Conservation (phyloP, 2,329 filamentous ascomycete species). For the Sporothrix dimorphospora region DNA sequence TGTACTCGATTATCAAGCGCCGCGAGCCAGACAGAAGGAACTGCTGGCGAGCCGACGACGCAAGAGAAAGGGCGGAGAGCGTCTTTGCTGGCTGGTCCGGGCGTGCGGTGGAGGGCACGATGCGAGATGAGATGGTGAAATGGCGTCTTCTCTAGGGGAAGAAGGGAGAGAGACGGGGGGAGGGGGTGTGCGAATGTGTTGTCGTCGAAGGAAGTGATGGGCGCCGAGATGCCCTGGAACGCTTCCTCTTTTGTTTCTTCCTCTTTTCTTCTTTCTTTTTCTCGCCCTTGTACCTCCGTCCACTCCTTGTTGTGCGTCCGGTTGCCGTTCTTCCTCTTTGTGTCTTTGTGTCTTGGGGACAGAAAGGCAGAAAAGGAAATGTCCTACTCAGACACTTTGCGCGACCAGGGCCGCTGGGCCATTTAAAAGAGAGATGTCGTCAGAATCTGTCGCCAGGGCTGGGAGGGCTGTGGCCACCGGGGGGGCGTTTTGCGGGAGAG, state of each 20-base stretch:
- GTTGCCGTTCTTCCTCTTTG: not conserved
- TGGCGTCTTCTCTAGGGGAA: constrained; percentile 26
- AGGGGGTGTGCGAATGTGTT: not conserved
- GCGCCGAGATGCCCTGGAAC: not conserved
- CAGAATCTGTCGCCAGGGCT: constrained; percentile 28
- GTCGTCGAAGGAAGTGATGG: not conserved
- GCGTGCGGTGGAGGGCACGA: constrained; percentile 20
- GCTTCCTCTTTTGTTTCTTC: no score
- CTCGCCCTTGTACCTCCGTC: not conserved
- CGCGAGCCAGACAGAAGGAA: not conserved
- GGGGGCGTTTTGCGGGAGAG: constrained; percentile 28
- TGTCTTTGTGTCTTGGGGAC: not conserved
- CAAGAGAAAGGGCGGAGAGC: constrained; percentile 21
- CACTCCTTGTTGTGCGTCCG: not conserved
- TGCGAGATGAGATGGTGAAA: constrained; percentile 30
- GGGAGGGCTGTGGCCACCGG: not conserved
- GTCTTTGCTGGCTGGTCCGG: constrained; percentile 15
- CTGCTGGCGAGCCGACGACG: constrained; percentile 10
- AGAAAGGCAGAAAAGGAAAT: not conserved
- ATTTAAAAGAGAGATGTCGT: constrained; percentile 31
- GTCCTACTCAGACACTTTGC: constrained; percentile 7
- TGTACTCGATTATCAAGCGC: not conserved
- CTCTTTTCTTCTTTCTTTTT: not conserved
- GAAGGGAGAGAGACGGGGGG: not conserved
- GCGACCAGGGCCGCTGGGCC: constrained; percentile 26